Base-by-base conservation (phyloP, 306 rosid genomes). In the Lotus japonicus region DNA sequence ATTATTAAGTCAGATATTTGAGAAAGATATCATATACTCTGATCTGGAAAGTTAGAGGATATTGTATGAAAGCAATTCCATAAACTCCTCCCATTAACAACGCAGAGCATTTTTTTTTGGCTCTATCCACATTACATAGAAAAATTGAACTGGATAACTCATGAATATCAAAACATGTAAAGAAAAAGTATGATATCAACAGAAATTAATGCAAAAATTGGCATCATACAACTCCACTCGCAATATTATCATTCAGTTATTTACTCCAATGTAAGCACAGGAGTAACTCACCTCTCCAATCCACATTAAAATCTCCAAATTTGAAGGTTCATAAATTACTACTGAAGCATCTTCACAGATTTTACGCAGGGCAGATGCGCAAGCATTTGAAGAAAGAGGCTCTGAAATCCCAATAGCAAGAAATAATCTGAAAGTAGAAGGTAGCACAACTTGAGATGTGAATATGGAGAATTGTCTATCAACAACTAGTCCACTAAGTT, bases 301-400 rank as follows among this genome's bases (percentile, higher is more conserved):
- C 98, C 98, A 92, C 87, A 92, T 86, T 72, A 92, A 77, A 53
- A 92, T 82, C 85, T 92, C 98, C 90, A 92, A 82, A 85, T 88
- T 88, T n/a, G 88, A 84, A 78, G 87, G 91, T 75, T 92, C 98
- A 83, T 66, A 86, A 64, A 92, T 86, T 68, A 88, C 87, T 42
- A 83, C 70, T 4, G 94, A 82, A 72, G 97, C 88, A 73, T 92
- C 98, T 68, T 92, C 98, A 28, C 98, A 92, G 76, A 92, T 75
- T 88, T 86, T 92, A 68, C 96, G 97, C 73, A 92, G 84, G 58
- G 97, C 87, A 58, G 86, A 84, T 15, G 97, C 97, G 51, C 98
- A 92, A 31, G 94, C 83, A 88, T 85, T 88, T 58, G 92, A 86
- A 64, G 96, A 86, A 58, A 86, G 63, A 72, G 91, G 92, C 77